Evolutionary conservation across 768 basidiomycete genomes (phyloP), one percentile per base, ranked within the genome.

Genomic region (Boletus rufocinnamomeus): DNA sequence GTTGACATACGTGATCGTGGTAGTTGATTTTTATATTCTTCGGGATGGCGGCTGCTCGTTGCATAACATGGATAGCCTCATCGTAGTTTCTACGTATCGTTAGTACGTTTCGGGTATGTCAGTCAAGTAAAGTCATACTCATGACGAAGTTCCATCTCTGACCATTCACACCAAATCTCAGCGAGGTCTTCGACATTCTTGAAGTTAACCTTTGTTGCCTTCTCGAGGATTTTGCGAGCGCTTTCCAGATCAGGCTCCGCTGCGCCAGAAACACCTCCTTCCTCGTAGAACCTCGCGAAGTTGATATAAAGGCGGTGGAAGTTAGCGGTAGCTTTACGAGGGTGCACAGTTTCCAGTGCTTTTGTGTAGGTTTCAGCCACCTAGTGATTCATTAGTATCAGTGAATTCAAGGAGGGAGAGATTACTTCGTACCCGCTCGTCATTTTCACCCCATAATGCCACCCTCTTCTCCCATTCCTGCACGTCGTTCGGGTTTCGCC

Each of bases 391-490:
- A 38, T 62, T 27, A 47, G 40, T 34, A 51, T 54, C 23, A 45
- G 51, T 50, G 23, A n/a, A 35, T 34, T 35, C 52, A 21, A 32
- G 16, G 52, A 10, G 30, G 23, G 8, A 14, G 28, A n/a, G 32
- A 37, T 30, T 2, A 14, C 21, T 52, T 28, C 73, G 17, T 61
- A 93, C 95, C 81, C 95, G 96, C 64, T 90, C 92, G 67, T 99
- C 95, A 63, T 97, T 85, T 54, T 95, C 88, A 3, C 91, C 97
- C 83, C 86, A 96, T 28, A 98, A 75, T 2, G 95, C 95, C 21
- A 98, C 84, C 37, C 96, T 80, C 75, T 99, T 99, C 77, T 98
- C 97, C 97, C 97, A 99, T 72, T 99, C 97, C 64, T 97, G 94
- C 2, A 98, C 97, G 66, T 99, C 97, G 65, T 98, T 92, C 6